Evolutionary conservation across 306 rosid genomes (phyloP).

Genomic region (Hippophae tibetana): DNA sequence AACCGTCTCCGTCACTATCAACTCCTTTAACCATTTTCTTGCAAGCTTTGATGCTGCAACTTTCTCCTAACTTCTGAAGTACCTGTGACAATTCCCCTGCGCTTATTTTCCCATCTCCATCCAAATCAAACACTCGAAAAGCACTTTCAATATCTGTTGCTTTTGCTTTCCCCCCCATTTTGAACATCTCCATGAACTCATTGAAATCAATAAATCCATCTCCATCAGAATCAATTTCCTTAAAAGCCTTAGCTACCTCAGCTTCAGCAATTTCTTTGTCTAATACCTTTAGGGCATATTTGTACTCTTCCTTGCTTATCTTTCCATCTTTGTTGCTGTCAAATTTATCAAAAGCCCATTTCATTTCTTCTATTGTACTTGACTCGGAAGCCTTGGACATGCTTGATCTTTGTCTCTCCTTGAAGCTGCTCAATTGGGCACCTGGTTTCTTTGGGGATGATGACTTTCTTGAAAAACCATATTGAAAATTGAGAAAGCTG

Average conservation of each 20-base stretch:
- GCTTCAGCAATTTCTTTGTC: slow-evolving; percentile 29
- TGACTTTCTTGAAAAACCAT: slow-evolving; percentile 19
- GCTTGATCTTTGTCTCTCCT: slow-evolving; percentile 7
- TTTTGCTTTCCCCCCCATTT: slow-evolving; percentile 26
- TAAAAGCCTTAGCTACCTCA: slow-evolving; percentile 46
- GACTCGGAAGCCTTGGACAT: slow-evolving; percentile 19
- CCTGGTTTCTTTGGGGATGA: slow-evolving; percentile 21
- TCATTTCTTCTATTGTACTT: slow-evolving; percentile 42
- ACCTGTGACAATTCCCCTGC: slow-evolving; percentile 59
- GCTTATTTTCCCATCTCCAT: slow-evolving; percentile 74
- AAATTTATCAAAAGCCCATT: slow-evolving; percentile 61
- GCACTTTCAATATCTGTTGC: slow-evolving; percentile 47
- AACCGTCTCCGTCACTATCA: slow-evolving; percentile 68
- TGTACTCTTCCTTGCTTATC: slow-evolving; percentile 57
- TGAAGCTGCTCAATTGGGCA: no score
- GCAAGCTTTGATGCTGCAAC: slow-evolving; percentile 44
- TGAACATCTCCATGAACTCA: slow-evolving; percentile 55
- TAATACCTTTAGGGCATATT: slow-evolving; percentile 38
- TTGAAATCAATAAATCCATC: slow-evolving; percentile 59
- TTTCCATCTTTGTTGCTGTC: slow-evolving; percentile 67
- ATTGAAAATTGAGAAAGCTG: slow-evolving; percentile 36
- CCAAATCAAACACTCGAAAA: slow-evolving; percentile 56
- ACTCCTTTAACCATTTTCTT: slow-evolving; percentile 59
- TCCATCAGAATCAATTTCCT: slow-evolving; percentile 49
- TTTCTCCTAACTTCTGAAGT: slow-evolving; percentile 53